Evolutionary conservation across 306 rosid species (phyloP).

Genomic region (Sicyos baderoa): DNA sequence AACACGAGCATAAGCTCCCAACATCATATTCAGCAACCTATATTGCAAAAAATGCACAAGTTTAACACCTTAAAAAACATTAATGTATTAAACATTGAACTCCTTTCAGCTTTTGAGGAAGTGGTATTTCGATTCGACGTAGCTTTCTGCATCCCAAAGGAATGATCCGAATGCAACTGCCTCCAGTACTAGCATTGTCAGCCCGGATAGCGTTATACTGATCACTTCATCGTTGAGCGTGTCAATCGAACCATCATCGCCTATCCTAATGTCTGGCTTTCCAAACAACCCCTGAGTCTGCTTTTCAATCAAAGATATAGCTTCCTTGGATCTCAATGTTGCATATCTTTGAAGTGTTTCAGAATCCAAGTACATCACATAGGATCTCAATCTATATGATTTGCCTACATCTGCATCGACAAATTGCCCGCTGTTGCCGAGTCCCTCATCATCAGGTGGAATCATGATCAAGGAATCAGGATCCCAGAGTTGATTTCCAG

Average conservation of each 20-base stretch:
- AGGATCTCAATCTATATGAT: constrained; percentile 50
- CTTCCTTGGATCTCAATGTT: constrained; percentile 77
- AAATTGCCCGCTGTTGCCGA: constrained; percentile 26
- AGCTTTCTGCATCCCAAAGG: constrained; percentile 76
- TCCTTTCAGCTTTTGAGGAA: constrained; percentile 43
- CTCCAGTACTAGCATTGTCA: constrained; percentile 79
- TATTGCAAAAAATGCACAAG: constrained; percentile 16
- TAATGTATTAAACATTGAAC: not conserved
- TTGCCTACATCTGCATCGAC: constrained; percentile 30
- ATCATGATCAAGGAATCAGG: constrained; percentile 68
- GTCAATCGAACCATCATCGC: constrained; percentile 64
- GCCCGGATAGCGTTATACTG: constrained; percentile 50
- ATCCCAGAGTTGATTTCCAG: constrained; percentile 73
- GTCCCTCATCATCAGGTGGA: constrained; percentile 37
- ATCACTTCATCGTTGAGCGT: constrained; percentile 55
- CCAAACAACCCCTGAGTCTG: constrained; percentile 93
- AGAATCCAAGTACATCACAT: constrained; percentile 75
- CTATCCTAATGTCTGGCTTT: constrained; percentile 56
- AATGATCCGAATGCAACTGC: constrained; percentile 85
- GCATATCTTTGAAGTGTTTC: constrained; percentile 87
- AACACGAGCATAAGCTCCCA: not conserved
- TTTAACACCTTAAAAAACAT: not conserved
- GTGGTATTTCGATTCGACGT: constrained; percentile 67
- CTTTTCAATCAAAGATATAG: constrained; percentile 83
- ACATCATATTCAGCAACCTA: not conserved